A percentile compares a stretch with the other conserved stretches of the same genome.
These are phyloP conservation scores for Schwanniomyces yamadae DNA, from an alignment of 805 yeast species.

Conservation along the genomic window DNA sequence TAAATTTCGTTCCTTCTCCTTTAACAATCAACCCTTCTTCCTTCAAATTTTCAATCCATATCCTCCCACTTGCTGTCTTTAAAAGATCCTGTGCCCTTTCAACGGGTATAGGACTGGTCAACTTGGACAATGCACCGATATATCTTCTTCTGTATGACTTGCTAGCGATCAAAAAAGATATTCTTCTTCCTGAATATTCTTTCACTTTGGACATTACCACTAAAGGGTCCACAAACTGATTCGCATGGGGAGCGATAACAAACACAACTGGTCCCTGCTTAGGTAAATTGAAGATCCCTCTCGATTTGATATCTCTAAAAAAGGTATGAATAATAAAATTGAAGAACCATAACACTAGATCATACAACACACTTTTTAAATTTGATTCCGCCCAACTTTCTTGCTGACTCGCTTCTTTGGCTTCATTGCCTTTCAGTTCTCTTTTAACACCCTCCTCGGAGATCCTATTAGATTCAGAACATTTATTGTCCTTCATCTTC, in stretches of 20 bases:
- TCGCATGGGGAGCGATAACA: conserved; percentile 45
- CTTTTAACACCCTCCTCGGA: too few relatives aligned
- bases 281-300: conserved; percentile 42
- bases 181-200: conserved; percentile 27
- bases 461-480: too few relatives aligned
- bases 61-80: conserved; percentile 28
- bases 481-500: too few relatives aligned
- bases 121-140: conserved; percentile 31
- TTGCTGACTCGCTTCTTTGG: too few relatives aligned
- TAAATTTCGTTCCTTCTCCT: conserved; percentile 37
- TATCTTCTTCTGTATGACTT: conserved; percentile 30
- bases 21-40: conserved; percentile 16
- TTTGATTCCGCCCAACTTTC: too few relatives aligned
- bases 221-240: conserved; percentile 41
- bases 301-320: conserved; percentile 37
- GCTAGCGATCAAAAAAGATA: conserved; percentile 38
- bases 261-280: conserved; percentile 36
- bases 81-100: conserved; percentile 43
- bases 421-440: too few relatives aligned
- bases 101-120: conserved; percentile 40
- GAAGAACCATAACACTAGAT: conserved; percentile 33
- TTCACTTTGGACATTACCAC: conserved; percentile 38
- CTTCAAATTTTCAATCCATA: conserved; percentile 18
- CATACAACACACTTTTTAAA: too few relatives aligned
- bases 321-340: conserved; percentile 37